Evolutionary conservation across 495 filamentous ascomycete genomes (phyloP), one percentile per base, ranked within the genome.

Genomic region (Penicillium tannophilum): DNA sequence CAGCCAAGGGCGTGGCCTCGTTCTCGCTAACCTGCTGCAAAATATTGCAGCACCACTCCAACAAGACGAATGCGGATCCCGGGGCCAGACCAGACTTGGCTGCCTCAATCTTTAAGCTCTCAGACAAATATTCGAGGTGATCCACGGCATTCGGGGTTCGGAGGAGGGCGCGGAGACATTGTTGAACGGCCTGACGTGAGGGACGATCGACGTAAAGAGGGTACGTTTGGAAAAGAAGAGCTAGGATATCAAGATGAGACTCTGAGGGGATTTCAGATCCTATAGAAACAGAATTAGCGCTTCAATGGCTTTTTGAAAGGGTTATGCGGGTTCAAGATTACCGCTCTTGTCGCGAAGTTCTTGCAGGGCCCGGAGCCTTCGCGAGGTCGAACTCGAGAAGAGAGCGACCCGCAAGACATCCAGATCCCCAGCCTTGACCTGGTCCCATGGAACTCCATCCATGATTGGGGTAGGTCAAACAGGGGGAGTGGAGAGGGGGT

Each of bases 1-100:
- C 84, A 51, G 79, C 77, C n/a, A 89, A 79, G 82, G 90, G 91
- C 41, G 70, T 71, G 43, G 76, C 69, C 73, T 71, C 30, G 70
- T 77, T 56, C 68, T 82, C 56, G 74, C 77, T 54, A 69, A 80
- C 44, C 81, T 84, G 77, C 65, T 89, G 86, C 43, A 94, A 74
- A 12, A 96, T 72, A 58, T 92, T 68, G 48, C 86, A 90, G 68
- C 87, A 90, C 94, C 92, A 98, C 66, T 93, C 90, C 12, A 93
- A 77, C 60, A 98, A 77, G n/a, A 96, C 90, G 64, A 97, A 93
- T 1, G 92, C 90, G 66, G 86, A 92, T 23, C 84, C 82, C 2
- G 90, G 75, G 23, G 93, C 90, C 60, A 98, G 84, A 28, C 84
- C 86, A 4, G 76, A 69, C 69, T 95, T 97, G 42, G 82, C 75